Base-by-base conservation (phyloP, 768 basidiomycete species). In the Tricholomella constricta region DNA sequence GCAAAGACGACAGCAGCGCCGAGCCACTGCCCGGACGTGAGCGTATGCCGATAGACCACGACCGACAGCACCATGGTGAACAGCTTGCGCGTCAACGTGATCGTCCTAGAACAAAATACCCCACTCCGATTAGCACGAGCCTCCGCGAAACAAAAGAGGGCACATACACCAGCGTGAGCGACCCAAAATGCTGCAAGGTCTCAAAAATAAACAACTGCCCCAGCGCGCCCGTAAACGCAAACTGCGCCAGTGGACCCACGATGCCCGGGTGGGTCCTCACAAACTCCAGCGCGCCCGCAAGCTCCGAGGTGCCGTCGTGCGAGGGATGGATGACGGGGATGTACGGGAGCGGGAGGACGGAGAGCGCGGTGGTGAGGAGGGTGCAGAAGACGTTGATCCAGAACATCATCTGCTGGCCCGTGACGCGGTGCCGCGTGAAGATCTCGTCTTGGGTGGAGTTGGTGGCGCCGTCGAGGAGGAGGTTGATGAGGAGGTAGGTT, bases 391-490 rank as follows among this genome's bases (percentile, higher is more conserved):
- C 60, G 66, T 94, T 96, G 71, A 99, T 96, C 85, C 86, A 96
- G 68, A 98, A 87, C 97, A 99, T 98, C 95, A 99, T 98, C 66
- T 99, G 97, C 69, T 97, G 94, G 7, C 97, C 97, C 2, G 76
- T 75, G 4, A 83, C 75, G 17, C 82, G 82, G 72, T 89, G 85
- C 11, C 79, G 76, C 22, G 84, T 76, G 72, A 99, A 98, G 53
- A 99, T 88, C 72, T 98, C 91, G 69, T 99, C 97, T 69, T 99
- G 97, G 2, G 95, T 96, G 10, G 92, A 91, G 74, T 98, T 98
- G 54, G 88, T 88, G 25, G 91, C 85, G 19, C 97, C 97, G 68
- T 99, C 97, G 47, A 99, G 79, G 26, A 88, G 73, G 20, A 99
- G 82, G 71, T 98, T 98, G 59, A 94, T 79, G 45, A 91, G 74